Percentiles rank a stretch among this genome's conserved stretches.
Evolutionary conservation across 495 filamentous ascomycete species (phyloP).

Genomic region (Aspergillus nidulans): DNA sequence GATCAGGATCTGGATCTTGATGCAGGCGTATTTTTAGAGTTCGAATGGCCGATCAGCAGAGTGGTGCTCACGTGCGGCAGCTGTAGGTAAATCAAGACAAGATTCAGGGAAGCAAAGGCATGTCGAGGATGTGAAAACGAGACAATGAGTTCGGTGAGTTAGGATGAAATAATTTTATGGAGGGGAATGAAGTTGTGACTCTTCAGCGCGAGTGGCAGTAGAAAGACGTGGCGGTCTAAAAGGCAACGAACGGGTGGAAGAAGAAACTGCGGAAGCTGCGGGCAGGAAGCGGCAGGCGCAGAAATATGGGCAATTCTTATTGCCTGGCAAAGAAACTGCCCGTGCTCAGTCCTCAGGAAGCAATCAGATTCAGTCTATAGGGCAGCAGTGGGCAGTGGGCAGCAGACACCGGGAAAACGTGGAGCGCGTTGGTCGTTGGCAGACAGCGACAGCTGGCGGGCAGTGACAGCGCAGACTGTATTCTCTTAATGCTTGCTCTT

Average conservation of each 20-base stretch:
- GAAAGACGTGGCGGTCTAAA: constrained; percentile 21
- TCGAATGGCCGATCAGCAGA: constrained; percentile 10
- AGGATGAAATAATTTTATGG: neutral
- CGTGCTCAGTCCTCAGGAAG: neutral
- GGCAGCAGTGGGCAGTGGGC: constrained; percentile 9
- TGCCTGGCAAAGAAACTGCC: constrained; percentile 4
- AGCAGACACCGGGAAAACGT: constrained; percentile 21
- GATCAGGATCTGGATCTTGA: neutral
- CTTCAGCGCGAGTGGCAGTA: constrained; percentile 5
- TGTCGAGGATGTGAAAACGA: constrained; percentile 8
- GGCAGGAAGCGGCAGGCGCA: constrained; percentile 13
- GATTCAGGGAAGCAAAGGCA: constrained; percentile 3
- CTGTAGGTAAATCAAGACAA: constrained; percentile 4
- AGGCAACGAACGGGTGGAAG: neutral
- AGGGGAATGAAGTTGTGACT: constrained; percentile 6
- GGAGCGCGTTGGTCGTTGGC: constrained; percentile 17
- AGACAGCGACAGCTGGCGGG: constrained; percentile 19
- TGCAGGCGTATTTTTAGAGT: constrained; percentile 2
- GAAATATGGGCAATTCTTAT: neutral
- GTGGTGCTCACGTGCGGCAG: constrained; percentile 17
- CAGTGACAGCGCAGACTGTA: constrained; percentile 23
- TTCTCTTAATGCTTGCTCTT: neutral
- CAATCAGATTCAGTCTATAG: neutral
- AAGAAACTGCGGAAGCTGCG: constrained; percentile 1
- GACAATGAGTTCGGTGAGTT: neutral